phyloP scores from a whole-genome alignment of 306 rosid genomes.

The Rosa persica region DNA sequence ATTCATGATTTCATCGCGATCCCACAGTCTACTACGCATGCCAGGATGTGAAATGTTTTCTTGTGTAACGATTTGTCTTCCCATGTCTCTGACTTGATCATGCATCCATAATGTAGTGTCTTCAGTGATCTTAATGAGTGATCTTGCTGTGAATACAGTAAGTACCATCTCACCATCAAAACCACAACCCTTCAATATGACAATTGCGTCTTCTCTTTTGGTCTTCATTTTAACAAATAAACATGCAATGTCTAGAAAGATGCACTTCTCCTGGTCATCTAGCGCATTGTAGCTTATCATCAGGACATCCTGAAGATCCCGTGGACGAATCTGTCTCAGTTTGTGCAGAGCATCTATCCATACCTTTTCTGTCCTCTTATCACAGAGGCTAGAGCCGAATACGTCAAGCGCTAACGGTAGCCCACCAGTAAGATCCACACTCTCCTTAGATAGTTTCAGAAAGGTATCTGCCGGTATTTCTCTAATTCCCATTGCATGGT shows the following conservation, averaged over 20 bases:
- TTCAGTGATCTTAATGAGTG: conserved; percentile 48
- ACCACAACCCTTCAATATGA: conserved; percentile 57
- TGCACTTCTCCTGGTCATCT: conserved; percentile 43
- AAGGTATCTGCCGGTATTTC: conserved; percentile 31
- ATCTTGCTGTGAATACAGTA: conserved; percentile 36
- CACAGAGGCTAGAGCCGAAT: conserved; percentile 52
- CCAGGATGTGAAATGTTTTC: conserved; percentile 37
- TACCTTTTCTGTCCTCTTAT: conserved; percentile 40
- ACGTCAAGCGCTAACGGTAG: conserved; percentile 76
- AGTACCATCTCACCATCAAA: conserved; percentile 47
- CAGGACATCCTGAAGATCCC: conserved; percentile 53
- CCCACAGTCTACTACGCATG: conserved; percentile 63
- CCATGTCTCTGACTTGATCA: conserved; percentile 73
- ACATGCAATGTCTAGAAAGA: conserved; percentile 66
- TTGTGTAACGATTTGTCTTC: conserved; percentile 51
- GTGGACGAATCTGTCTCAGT: conserved; percentile 38
- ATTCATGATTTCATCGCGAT: conserved; percentile 43
- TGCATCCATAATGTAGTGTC: conserved; percentile 54
- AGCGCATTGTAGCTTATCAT: conserved; percentile 53
- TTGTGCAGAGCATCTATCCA: conserved; percentile 52
- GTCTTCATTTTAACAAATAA: conserved; percentile 43
- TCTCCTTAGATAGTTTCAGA: conserved; percentile 32
- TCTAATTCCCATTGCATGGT: conserved; percentile 48
- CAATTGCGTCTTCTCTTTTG: conserved; percentile 47
- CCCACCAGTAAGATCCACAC: conserved; percentile 51